Evolutionary conservation across 768 basidiomycete species (phyloP).

Genomic region (Xanthoconium purpureum): DNA sequence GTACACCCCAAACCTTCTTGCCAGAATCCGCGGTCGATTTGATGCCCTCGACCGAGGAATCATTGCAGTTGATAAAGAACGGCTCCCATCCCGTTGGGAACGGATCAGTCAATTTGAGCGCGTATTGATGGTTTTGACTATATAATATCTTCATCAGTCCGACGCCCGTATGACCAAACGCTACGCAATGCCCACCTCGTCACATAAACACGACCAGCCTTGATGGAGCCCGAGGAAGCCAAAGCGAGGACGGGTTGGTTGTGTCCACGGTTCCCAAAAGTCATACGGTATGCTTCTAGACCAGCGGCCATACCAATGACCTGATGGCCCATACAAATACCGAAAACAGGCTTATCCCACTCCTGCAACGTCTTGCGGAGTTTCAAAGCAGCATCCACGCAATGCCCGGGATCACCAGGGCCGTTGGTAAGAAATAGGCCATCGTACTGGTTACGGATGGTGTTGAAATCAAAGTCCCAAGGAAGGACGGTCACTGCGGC

Average conservation of each 20-base stretch:
- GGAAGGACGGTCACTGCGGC: slow-evolving; percentile 94
- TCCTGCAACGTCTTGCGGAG: slow-evolving; percentile 79
- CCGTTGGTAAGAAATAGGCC: slow-evolving; percentile 97
- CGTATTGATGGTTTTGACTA: slow-evolving; percentile 98
- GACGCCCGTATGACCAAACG: background rate
- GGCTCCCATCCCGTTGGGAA: slow-evolving; percentile 98
- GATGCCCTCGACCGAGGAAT: slow-evolving; percentile 98
- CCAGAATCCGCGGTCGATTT: slow-evolving; percentile 89
- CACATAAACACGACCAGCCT: slow-evolving; percentile 94
- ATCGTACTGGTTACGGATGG: slow-evolving; percentile 85
- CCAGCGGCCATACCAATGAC: slow-evolving; percentile 97
- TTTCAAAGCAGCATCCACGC: slow-evolving; percentile 78
- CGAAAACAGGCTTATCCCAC: slow-evolving; percentile 94
- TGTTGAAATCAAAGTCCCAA: slow-evolving; percentile 97
- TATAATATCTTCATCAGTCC: background rate
- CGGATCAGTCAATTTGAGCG: slow-evolving; percentile 87
- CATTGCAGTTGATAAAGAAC: slow-evolving; percentile 99
- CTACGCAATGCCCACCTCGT: slow-evolving; percentile 57
- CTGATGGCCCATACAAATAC: slow-evolving; percentile 99
- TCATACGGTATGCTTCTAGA: slow-evolving; percentile 96
- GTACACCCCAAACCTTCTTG: slow-evolving; percentile 94
- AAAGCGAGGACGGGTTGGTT: slow-evolving; percentile 98
- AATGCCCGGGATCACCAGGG: slow-evolving; percentile 89
- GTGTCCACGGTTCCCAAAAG: slow-evolving; percentile 98
- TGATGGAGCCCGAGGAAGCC: slow-evolving; percentile 90